Evolutionary conservation across 352 stramenopile genomes (phyloP).

Genomic region (Globisporangium viniferum): DNA sequence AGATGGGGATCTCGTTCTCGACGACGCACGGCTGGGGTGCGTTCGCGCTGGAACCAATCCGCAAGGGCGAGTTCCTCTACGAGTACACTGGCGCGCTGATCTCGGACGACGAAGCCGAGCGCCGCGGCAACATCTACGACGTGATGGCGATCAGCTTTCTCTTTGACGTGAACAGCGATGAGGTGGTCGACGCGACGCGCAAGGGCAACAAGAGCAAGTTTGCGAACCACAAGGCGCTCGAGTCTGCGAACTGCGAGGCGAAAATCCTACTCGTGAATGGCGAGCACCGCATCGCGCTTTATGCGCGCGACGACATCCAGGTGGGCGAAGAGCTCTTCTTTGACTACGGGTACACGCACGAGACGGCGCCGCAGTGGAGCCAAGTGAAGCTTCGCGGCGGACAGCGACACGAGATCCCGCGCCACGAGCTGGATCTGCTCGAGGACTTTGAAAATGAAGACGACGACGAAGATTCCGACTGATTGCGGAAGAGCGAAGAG

Average conservation of each 20-base stretch:
- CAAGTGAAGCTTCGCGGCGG: constrained; percentile 23
- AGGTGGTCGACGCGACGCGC: constrained; percentile 88
- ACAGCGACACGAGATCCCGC: constrained; percentile 8
- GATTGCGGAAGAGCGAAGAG: background rate
- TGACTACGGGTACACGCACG: constrained; percentile 73
- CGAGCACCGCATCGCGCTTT: constrained; percentile 91
- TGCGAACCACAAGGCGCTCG: constrained; percentile 74
- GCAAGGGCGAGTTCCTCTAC: constrained; percentile 67
- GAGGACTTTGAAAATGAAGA: constrained; percentile 15
- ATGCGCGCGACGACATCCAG: constrained; percentile 85
- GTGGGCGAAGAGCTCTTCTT: constrained; percentile 80
- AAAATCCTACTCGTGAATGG: constrained; percentile 85
- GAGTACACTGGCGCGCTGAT: constrained; percentile 76
- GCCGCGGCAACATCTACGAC: constrained; percentile 82
- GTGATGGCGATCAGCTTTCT: constrained; percentile 79
- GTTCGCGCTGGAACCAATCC: constrained; percentile 60
- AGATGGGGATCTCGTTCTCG: constrained; percentile 66
- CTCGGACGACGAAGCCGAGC: constrained; percentile 72
- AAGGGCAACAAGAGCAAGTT: constrained; percentile 95
- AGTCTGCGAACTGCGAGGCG: constrained; percentile 75
- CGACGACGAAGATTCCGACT: constrained; percentile 9
- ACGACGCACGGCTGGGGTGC: constrained; percentile 68
- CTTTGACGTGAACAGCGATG: constrained; percentile 92
- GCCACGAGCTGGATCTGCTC: constrained; percentile 5
- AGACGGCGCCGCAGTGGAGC: constrained; percentile 61